Base-by-base conservation (phyloP, 2,329 filamentous ascomycete species). In the Pseudocercospora pini-densiflorae region DNA sequence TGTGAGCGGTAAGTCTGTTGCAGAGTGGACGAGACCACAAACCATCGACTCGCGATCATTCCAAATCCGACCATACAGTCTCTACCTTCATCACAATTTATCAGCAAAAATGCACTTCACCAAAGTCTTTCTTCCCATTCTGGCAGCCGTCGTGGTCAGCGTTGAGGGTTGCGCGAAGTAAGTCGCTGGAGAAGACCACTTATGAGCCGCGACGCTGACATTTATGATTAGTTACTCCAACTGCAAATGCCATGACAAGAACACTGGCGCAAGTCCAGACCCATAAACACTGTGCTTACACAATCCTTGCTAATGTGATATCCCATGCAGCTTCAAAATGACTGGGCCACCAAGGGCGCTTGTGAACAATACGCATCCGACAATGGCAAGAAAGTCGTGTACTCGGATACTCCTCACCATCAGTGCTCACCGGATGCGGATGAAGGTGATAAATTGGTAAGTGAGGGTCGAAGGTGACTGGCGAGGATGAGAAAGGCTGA, bases 351-450 rank as follows among this genome's bases (percentile, higher is more conserved):
- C 3, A 58, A 21, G 16, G 54, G 27, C 14, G 54, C 54, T 36
- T 58, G 54, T 23, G 54, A 27, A 10, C 8, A 58, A 21, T 58
- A 58, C 54, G 54, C 54, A 6, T 58, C 29, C 1, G 54, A 58
- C 54, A 58, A 58, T 16, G 54, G 54, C 54, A 58, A 58, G 54
- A 58, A 58, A 23, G 54, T 58, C 9, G 29, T 36, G 5, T 58
- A 58, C 29, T 19, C 16, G 16, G 24, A 58, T 58, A 6, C 16
- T 7, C 54, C 54, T 10, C 54, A 58, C 23, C 54, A 58, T 40
- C 54, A 58, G 29, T 51, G 47, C 21, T 51, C 47, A 12, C n/a
- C n/a, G 21, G n/a, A 51, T 21, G 47, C 23, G 16, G 21, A 51
- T 45, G 47, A 23, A 1, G 47, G 47, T 24, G 47, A 51, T 24